Conservation (phyloP, 75 land plant genomes). For the Pinus taeda region DNA sequence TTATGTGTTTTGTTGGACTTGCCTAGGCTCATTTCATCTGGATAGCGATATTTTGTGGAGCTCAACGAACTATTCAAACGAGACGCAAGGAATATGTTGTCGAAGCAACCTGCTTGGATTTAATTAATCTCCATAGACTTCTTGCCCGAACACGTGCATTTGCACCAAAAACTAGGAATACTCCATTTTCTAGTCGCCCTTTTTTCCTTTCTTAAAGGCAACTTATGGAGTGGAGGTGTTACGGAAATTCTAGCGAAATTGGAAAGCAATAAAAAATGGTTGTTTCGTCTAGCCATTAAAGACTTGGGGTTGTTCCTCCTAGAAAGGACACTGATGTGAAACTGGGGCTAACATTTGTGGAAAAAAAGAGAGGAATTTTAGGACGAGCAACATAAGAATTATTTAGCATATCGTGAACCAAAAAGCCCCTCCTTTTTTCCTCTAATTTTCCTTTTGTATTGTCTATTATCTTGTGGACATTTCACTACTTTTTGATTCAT, state of each 20-base stretch:
- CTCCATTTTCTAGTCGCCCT: background rate
- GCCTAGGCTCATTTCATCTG: background rate
- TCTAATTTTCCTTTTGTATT: background rate
- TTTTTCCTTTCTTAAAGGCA: background rate
- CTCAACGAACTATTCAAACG: background rate
- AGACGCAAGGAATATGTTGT: background rate
- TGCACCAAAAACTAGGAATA: background rate
- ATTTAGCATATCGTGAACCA: background rate
- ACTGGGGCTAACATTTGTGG: background rate
- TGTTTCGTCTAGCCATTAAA: conserved; percentile 6
- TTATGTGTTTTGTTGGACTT: background rate
- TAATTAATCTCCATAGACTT: background rate
- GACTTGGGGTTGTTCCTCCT: background rate
- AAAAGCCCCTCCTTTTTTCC: too few relatives aligned
- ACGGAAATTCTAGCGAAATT: too few relatives aligned
- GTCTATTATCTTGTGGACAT: too few relatives aligned
- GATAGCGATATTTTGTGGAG: background rate
- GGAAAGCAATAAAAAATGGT: background rate
- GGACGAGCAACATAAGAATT: background rate
- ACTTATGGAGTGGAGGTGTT: background rate
- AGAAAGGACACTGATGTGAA: background rate
- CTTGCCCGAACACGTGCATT: background rate
- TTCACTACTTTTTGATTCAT: background rate
- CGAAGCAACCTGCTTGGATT: background rate
- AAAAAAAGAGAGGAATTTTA: background rate